Percentiles rank a stretch among this genome's conserved stretches.
Conservation (phyloP, 1,139 yeast genomes). For the Kodamaea fungicola region DNA sequence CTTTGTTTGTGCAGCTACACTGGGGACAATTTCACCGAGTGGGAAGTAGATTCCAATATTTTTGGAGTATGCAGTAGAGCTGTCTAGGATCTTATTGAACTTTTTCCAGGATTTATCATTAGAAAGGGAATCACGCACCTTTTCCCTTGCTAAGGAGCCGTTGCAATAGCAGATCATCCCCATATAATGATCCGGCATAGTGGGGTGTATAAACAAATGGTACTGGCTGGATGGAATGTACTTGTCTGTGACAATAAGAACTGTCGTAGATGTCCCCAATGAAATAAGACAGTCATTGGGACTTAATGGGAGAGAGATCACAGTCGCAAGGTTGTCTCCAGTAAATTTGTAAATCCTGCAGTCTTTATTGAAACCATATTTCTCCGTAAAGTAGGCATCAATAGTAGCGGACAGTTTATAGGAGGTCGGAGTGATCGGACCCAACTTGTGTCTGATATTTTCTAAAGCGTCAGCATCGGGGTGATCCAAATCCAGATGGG, state of each 20-base stretch:
- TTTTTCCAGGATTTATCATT: constrained; percentile 54
- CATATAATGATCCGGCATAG: constrained; percentile 74
- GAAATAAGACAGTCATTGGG: constrained; percentile 78
- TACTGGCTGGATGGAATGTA: constrained; percentile 79
- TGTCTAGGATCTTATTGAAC: constrained; percentile 56
- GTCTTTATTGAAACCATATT: constrained; percentile 55
- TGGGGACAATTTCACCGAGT: constrained; percentile 84
- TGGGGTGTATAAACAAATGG: constrained; percentile 85
- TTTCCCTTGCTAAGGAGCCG: constrained; percentile 85
- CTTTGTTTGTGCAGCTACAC: constrained; percentile 58
- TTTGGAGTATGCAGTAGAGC: constrained; percentile 31
- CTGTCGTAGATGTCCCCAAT: constrained; percentile 88
- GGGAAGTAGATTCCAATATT: constrained; percentile 83
- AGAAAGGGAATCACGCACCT: constrained; percentile 61
- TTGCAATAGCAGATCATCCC: constrained; percentile 95
- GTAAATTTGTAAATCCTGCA: constrained; percentile 71
- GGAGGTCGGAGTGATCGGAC: constrained; percentile 49
- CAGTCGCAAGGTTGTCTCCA: constrained; percentile 90
- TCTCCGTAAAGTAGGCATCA: constrained; percentile 55
- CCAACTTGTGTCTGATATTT: constrained; percentile 47
- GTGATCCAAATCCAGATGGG: constrained; percentile 36
- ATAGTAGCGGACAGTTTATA: constrained; percentile 41
- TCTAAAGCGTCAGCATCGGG: constrained; percentile 25
- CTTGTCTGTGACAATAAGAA: constrained; percentile 71
- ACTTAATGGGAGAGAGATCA: constrained; percentile 72